Evolutionary conservation across 2,329 filamentous ascomycete species (phyloP), one percentile per base, ranked within the genome.

Genomic region (Colletotrichum abscissum): DNA sequence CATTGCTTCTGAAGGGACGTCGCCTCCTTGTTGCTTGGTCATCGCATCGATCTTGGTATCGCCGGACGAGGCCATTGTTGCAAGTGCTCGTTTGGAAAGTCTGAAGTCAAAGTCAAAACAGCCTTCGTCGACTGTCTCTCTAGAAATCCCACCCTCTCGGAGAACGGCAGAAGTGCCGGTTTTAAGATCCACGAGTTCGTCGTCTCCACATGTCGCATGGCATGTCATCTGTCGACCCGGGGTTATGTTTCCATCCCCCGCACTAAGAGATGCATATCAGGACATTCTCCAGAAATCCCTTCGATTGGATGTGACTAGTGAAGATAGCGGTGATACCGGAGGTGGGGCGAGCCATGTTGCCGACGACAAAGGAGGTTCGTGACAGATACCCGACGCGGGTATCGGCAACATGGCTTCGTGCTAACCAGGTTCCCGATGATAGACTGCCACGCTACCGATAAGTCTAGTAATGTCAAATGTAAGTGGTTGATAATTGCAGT

Each of bases 341-440:
- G 38, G 72, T 67, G 65, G 72, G 57, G 55, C 57, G 46, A 33
- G 60, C 52, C 65, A 68, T 38, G 33, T 69, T 74, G 5, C 73
- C 69, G 69, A 74, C n/a, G 42, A 35, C 16, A n/a, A n/a, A 28
- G 49, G 30, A 12, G 46, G n/a, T 16, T 19, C n/a, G n/a, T 35
- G 67, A 14, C 59, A 66, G 56, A 63, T 69, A 69, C 42, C 73
- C 60, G 73, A 73, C 30, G 16, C 46, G 46, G 60, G 12, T 63
- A 57, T 73, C 73, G 73, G 73, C 55, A 69, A 63, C 33, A 3
- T 63, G 65, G 58, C 46, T 49, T 24, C 1, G 24, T 12, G 2
- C n/a, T 26, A 33, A 33, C 19, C 35, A 42, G 46, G 5, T 24
- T 58, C 11, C 69, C 69, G 59, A 52, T n/a, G 60, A 67, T 54